Evolutionary conservation across 805 yeast species (phyloP), one percentile per base, ranked within the genome.

Genomic region (Alloascoidea africana): DNA sequence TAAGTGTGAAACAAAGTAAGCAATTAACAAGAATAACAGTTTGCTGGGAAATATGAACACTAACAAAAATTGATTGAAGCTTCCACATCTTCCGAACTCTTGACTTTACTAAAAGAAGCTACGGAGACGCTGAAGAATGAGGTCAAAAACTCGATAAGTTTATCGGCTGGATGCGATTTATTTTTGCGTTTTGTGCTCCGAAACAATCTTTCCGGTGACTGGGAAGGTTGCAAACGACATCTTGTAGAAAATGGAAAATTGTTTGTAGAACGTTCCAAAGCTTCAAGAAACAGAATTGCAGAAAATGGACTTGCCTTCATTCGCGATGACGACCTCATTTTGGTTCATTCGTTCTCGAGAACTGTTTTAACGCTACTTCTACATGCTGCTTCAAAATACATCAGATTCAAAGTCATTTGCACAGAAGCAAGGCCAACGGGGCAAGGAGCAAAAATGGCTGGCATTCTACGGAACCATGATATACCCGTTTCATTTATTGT

Each of bases 81-180:
- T 4, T 69, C 85, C 5, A 91, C 99, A 0, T 85, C 95, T 2
- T 83, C 96, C 2, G 98, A 91, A 54, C 69, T 91, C 52, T 87
- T 87, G 50, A 81, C 74, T 37, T 63, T 86, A 8, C 73, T 89
- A 37, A 79, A 81, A 40, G 71, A 74, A 34, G 91, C 94, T 30
- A 80, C 84, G 3, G 70, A 68, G 27, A 75, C 70, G 36, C 63
- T 91, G 47, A 89, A 89, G 48, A 59, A 68, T 33, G 73, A 85
- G 5, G 85, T 91, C 45, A 76, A 89, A 32, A 91, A 91, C 60
- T 86, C 96, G 18, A 84, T 91, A 34, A 86, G 96, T 11, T 63
- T 91, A 40, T 76, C 91, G 27, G 99, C 99, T 0, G 99, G 99
- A 15, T 91, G 98, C 64, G 99, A 91, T 56, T 68, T 91, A 48